phyloP scores from a whole-genome alignment of 805 yeast species.

The Wickerhamiella brachini region DNA sequence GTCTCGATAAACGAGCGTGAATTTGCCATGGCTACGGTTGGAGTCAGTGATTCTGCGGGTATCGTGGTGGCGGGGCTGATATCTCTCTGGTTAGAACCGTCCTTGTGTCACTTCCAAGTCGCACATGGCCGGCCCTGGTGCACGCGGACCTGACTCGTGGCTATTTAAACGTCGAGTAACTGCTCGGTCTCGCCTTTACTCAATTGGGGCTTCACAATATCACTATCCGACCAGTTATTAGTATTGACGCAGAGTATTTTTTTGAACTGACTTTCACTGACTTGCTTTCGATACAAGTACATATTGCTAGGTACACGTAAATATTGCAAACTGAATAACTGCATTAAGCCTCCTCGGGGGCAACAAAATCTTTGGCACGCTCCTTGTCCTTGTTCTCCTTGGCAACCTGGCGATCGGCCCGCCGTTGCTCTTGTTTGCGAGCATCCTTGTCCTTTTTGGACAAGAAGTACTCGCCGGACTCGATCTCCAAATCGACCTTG shows the following conservation, averaged over 20 bases:
- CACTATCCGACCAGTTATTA: no score
- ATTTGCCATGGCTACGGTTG: constrained; percentile 71
- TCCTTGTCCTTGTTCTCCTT: constrained; percentile 53
- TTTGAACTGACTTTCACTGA: no score
- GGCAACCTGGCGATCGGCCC: constrained; percentile 60
- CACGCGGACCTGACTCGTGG: constrained; percentile 13
- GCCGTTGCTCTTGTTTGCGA: constrained; percentile 60
- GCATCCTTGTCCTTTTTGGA: constrained; percentile 69
- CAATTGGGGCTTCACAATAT: no score
- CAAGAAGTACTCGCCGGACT: constrained; percentile 95
- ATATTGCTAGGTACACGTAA: neutral
- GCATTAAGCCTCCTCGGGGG: constrained; percentile 59
- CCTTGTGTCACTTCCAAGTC: constrained; percentile 59
- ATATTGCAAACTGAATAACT: no score
- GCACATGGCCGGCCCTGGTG: constrained; percentile 73
- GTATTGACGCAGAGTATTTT: no score
- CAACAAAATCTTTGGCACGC: constrained; percentile 63
- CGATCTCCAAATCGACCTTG: constrained; percentile 93
- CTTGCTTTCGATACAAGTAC: no score
- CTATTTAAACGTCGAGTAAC: no score
- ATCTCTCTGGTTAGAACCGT: constrained; percentile 61
- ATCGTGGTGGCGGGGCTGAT: constrained; percentile 67
- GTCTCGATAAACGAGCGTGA: constrained; percentile 42
- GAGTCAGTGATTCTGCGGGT: constrained; percentile 76
- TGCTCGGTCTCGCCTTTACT: no score